Base-by-base conservation (phyloP, 768 basidiomycete genomes). In the Hortiboletus campestris region DNA sequence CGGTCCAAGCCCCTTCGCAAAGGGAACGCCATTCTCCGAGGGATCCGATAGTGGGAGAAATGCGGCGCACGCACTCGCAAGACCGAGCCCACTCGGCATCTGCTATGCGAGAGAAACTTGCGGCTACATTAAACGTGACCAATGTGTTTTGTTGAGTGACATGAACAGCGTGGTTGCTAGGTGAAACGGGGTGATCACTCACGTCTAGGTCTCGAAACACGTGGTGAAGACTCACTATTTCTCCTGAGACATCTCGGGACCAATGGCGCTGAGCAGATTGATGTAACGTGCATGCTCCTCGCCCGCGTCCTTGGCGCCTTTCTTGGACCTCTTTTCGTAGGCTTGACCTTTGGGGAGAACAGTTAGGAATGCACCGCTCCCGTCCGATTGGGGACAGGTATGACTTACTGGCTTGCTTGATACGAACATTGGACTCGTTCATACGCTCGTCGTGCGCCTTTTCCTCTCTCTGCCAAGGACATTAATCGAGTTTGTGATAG, bases 251-350 rank as follows among this genome's bases (percentile, higher is more conserved):
- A 91, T 85, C 65, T 91, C 89, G 10, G 88, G 86, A 1, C 88
- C 89, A 14, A 91, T 68, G 20, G 80, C 75, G 62, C 81, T 86
- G 55, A 91, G 83, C 1, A 90, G 74, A 63, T 83, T 84, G 56
- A 92, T 83, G 67, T 91, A 92, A 17, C 86, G 82, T 46, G 84
- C 80, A 66, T 91, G 90, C 62, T 91, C 90, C 31, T 90, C 89
- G 9, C 74, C 74, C 6, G 79, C 84, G 61, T 91, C 88, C 19
- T 76, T 76, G 11, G 83, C 69, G 44, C 80, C 86, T 72, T 84
- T 88, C 78, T 89, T 90, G 29, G 84, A 80, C 66, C 89, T 91
- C 77, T 88, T 89, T 75, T 92, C 89, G 49, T 88, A 91, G 14
- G 68, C 58, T 65, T 84, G 84, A 55, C 89, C 90, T 89, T 60